These are phyloP conservation scores for Primulina eburnea DNA, from an alignment of 257 asterid genomes.

Conservation along the genomic window DNA sequence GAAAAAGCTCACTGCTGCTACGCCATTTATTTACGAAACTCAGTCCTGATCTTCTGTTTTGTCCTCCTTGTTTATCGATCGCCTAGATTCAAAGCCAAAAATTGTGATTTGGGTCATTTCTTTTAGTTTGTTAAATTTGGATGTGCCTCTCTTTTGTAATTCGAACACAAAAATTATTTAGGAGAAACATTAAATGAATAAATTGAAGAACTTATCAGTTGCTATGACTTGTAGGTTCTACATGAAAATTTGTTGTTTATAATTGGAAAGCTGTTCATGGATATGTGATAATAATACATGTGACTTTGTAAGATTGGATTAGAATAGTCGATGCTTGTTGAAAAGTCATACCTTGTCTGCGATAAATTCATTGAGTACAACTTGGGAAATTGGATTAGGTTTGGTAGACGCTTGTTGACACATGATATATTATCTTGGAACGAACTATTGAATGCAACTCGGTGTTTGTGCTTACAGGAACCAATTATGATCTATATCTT, in stretches of 20 bases:
- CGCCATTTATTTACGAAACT: conserved; percentile 43
- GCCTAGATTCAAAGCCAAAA: conserved; percentile 24
- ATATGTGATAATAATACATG: not conserved
- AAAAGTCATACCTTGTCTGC: not conserved
- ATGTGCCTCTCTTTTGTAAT: conserved; percentile 24
- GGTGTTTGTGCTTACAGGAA: not conserved
- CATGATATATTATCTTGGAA: not conserved
- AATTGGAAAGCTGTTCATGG: conserved; percentile 1
- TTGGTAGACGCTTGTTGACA: not conserved
- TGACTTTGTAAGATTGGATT: conserved; percentile 3
- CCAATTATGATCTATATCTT: not conserved
- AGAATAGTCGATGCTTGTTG: not conserved
- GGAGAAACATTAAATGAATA: conserved; percentile 26
- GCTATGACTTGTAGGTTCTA: not conserved
- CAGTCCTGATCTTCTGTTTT: conserved; percentile 22
- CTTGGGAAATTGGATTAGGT: not conserved
- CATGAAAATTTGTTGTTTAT: not conserved
- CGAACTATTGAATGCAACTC: not conserved
- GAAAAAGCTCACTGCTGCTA: conserved; percentile 53
- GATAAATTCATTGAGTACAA: not conserved
- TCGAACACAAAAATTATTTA: conserved; percentile 27
- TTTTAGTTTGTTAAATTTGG: conserved; percentile 10
- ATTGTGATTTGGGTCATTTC: conserved; percentile 14
- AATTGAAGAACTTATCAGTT: conserved; percentile 5
- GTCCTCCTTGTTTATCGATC: conserved; percentile 14